Conservation (phyloP, 108 stramenopile species). For the Pseudonitzschia multiseries region DNA sequence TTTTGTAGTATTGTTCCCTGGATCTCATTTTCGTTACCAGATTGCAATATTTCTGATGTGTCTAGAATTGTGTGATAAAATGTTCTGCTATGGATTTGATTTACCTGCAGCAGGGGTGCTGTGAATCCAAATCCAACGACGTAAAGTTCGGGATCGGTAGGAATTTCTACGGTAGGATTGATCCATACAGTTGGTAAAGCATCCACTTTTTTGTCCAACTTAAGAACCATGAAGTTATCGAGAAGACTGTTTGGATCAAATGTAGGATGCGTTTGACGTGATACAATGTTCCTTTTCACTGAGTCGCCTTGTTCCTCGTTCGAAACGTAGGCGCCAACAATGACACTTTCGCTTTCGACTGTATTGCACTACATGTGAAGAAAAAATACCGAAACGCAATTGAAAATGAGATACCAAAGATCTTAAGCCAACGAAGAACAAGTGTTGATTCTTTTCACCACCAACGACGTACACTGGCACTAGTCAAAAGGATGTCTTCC, state of each 20-base stretch:
- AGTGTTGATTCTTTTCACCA: background rate
- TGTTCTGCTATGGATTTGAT: background rate
- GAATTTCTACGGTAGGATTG: background rate
- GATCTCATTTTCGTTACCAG: constrained; percentile 2
- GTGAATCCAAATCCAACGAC: constrained; percentile 31
- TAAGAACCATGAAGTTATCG: constrained; percentile 38
- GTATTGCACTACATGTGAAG: constrained; percentile 7
- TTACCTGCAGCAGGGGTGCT: constrained; percentile 9
- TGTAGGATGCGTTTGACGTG: constrained; percentile 15
- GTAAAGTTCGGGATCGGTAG: constrained; percentile 8
- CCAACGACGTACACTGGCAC: constrained; percentile 6
- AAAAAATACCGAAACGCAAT: background rate
- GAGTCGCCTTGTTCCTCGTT: constrained; percentile 4
- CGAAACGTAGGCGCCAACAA: constrained; percentile 12
- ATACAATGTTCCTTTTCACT: constrained; percentile 13
- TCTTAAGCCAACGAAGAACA: background rate
- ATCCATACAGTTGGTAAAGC: constrained; percentile 1
- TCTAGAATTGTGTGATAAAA: constrained; percentile 8
- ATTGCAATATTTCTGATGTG: constrained; percentile 4
- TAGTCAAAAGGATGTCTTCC: constrained; percentile 30
- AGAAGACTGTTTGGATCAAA: constrained; percentile 12
- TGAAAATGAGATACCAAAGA: background rate
- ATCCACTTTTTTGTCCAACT: constrained; percentile 23
- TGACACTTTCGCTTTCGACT: constrained; percentile 4
- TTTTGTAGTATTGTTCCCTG: constrained; percentile 21